Conservation (phyloP, 352 stramenopile species). For the Phytopythium ostracodes region DNA sequence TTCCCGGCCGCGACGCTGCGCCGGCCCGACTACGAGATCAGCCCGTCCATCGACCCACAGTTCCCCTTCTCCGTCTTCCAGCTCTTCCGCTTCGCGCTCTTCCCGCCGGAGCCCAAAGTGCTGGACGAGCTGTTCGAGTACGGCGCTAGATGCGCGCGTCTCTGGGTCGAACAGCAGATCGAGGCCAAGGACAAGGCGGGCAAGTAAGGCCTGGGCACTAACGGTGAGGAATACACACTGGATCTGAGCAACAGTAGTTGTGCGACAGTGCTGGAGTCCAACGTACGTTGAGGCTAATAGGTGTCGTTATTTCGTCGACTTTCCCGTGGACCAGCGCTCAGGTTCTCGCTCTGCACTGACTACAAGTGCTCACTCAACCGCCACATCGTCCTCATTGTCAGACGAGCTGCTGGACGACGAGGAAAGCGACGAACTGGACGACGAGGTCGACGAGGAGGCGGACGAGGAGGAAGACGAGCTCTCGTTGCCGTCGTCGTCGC, state of each 20-base stretch:
- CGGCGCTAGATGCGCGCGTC: slow-evolving; percentile 38
- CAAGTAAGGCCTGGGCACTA: neutral
- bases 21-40: slow-evolving; percentile 70
- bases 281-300: neutral
- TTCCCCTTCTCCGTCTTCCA: slow-evolving; percentile 63
- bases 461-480: slow-evolving; percentile 44
- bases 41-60: slow-evolving; percentile 50
- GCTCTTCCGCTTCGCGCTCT: slow-evolving; percentile 47
- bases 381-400: slow-evolving; percentile 25
- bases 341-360: neutral
- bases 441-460: slow-evolving; percentile 42
- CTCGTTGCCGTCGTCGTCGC: slow-evolving; percentile 38
- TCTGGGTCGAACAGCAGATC: slow-evolving; percentile 40
- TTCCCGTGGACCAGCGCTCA: neutral
- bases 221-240: neutral
- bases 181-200: neutral
- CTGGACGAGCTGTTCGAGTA: slow-evolving; percentile 67
- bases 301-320: neutral
- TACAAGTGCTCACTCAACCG: neutral
- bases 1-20: slow-evolving; percentile 56
- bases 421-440: slow-evolving; percentile 27
- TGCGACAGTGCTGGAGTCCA: neutral
- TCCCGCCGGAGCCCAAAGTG: slow-evolving; percentile 46
- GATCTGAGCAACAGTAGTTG: neutral
- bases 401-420: slow-evolving; percentile 53